Evolutionary conservation across 176 grass and related monocot genomes (phyloP), one percentile per base, ranked within the genome.

Genomic region (Alloteropsis semialata): DNA sequence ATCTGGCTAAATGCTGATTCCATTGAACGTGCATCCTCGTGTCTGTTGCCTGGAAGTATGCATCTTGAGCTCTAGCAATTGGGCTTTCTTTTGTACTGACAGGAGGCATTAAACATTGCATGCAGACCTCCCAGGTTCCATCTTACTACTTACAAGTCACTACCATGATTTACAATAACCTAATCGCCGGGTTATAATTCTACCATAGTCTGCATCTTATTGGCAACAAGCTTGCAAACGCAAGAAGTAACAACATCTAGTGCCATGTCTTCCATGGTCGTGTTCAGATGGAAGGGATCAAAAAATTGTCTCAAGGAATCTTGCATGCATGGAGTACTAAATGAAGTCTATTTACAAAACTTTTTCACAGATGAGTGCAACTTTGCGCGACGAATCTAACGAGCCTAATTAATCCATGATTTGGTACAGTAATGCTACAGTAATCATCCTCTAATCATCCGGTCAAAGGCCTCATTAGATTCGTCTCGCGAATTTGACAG

Each of bases 11-110:
- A 41, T 46, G 65, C n/a, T 22, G 65, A 77, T 86, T 89, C 78
- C 55, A 77, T 56, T 57, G 72, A 82, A 66, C 49, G 83, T 82
- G 48, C 83, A 49, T 50, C 45, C 0, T 79, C 73, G 65, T 59
- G 84, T 82, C 79, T 50, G 65, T 61, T 82, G 45, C 54, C 44
- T 77, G 83, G 70, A 77, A 76, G 36, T 28, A 77, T 15, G 64
- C 83, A 63, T 65, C 65, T 82, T 49, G 64, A 33, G 22, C 36
- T 70, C 54, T 37, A 64, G 56, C 42, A 19, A 54, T 14, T 69
- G 25, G 51, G 16, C 5, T 14, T 37, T 41, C n/a, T n/a, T 18
- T 59, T 49, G 38, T 72, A 70, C 54, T 53, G 56, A 62, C 44
- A 61, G n/a, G 48, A 42, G 30, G n/a, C 13, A 53, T n/a, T n/a